Base-by-base conservation (phyloP, 2,329 filamentous ascomycete genomes). In the Clonostachys solani region DNA sequence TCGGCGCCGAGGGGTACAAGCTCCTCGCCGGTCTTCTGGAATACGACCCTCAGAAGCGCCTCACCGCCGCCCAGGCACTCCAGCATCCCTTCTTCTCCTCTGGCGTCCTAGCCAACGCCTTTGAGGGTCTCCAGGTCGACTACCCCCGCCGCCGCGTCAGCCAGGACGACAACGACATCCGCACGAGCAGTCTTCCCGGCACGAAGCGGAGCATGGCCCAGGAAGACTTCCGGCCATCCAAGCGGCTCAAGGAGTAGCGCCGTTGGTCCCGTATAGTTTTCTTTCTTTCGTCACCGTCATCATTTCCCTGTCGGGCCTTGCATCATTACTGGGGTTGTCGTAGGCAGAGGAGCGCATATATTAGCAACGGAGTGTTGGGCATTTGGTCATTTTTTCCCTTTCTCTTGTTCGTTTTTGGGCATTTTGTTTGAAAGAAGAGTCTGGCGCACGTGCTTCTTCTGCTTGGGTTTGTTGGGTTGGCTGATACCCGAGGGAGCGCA, bases 161-260 rank as follows among this genome's bases (percentile, higher is more conserved):
- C 57, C 86, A 95, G 58, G 94, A 99, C 60, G 91, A 96, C 62
- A 95, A 96, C 57, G 94, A 97, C 65, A 96, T 97, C 48, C 78
- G 89, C n/a, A 92, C 89, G 1, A 85, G 86, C 40, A 95, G 90
- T 64, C 67, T 96, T 35, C 90, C 92, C 1, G 94, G 92, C 0
- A 96, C 92, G 0, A 97, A 97, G 71, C 76, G 92, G 50, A 92
- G 87, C 53, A 92, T 88, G 0, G 61, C 96, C 9, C 23, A 34
- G 19, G 37, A 37, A 38, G 92, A 97, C 60, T 72, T 84, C 41
- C 67, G 83, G 35, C 80, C 81, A 0, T 68, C 69, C 5, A 87
- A 87, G 68, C 71, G 83, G 49, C 54, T 84, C 17, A 87, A 85
- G 61, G 83, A 86, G 33, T 67, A 48, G 42, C 18, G 36, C 36